Percentiles rank a stretch among this genome's conserved stretches.
phyloP scores from a whole-genome alignment of 352 stramenopile genomes.

The Elongisporangium prolatum region DNA sequence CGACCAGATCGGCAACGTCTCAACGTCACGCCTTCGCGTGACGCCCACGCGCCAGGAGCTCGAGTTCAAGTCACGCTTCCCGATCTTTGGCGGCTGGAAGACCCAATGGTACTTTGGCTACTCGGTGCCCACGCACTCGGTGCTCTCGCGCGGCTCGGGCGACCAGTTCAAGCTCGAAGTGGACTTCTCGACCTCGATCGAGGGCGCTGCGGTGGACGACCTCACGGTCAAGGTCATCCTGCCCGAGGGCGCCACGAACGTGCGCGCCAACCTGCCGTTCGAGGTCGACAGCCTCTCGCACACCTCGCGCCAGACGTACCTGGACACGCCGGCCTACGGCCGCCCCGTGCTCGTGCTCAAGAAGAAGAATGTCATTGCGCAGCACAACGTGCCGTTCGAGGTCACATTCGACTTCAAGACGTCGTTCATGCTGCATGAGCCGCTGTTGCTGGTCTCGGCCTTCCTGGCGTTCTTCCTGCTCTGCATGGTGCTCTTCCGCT shows the following conservation, averaged over 20 bases:
- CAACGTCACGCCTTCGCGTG: constrained; percentile 65
- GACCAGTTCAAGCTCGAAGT: constrained; percentile 80
- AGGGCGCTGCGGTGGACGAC: constrained; percentile 77
- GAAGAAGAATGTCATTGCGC: constrained; percentile 81
- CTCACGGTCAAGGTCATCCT: constrained; percentile 86
- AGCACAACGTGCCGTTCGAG: constrained; percentile 82
- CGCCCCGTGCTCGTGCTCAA: constrained; percentile 76
- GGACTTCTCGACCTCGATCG: constrained; percentile 81
- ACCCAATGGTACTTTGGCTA: constrained; percentile 88
- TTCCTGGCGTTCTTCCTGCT: constrained; percentile 85
- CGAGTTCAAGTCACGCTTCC: constrained; percentile 81
- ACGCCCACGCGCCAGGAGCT: constrained; percentile 57
- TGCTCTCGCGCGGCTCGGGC: constrained; percentile 49
- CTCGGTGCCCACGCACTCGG: constrained; percentile 76
- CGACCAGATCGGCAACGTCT: constrained; percentile 90
- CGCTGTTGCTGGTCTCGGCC: constrained; percentile 74
- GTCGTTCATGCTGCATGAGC: constrained; percentile 84
- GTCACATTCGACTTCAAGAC: constrained; percentile 84
- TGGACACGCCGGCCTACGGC: constrained; percentile 77
- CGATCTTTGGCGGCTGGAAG: constrained; percentile 88
- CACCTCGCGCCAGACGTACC: constrained; percentile 76
- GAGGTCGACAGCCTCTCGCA: constrained; percentile 45
- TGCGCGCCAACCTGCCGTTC: constrained; percentile 76
- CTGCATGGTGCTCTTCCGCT: constrained; percentile 81
- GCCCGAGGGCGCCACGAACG: constrained; percentile 74